A percentile compares a stretch with the other conserved stretches of the same genome.
phyloP scores from a whole-genome alignment of 176 grass and related monocot species.

The Zoysia japonica region DNA sequence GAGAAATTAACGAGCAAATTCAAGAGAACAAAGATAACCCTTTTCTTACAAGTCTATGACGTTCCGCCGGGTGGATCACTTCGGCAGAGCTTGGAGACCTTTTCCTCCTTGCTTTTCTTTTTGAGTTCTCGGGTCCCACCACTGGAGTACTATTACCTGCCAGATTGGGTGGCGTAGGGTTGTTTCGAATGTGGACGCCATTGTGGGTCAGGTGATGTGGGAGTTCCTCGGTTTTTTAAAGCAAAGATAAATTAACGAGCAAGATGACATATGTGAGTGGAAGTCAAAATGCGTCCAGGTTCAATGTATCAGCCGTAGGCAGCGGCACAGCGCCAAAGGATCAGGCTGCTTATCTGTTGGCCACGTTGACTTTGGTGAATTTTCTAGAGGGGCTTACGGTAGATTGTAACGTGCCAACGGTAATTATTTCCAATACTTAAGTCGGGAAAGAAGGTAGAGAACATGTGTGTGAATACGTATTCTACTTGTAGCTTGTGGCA shows the following conservation, averaged over 20 bases:
- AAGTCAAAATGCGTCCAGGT: slow-evolving; percentile 52
- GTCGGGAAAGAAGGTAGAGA: not conserved
- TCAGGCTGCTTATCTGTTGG: not conserved
- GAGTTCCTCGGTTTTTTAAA: slow-evolving; percentile 17
- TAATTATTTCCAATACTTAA: not conserved
- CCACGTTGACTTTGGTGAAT: slow-evolving; percentile 23
- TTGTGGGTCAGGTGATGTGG: slow-evolving; percentile 32
- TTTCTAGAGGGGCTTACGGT: not conserved
- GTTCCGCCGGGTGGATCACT: slow-evolving; percentile 10
- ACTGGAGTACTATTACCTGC: not conserved
- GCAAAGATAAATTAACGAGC: not conserved
- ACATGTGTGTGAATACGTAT: not conserved
- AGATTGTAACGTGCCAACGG: not conserved
- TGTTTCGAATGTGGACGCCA: slow-evolving; percentile 46
- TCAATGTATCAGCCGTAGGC: slow-evolving; percentile 26
- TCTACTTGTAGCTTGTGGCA: not conserved
- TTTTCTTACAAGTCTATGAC: slow-evolving; percentile 16
- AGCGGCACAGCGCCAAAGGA: not conserved
- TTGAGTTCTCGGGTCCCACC: slow-evolving; percentile 29
- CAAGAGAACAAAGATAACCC: slow-evolving; percentile 2
- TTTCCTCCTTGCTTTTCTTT: slow-evolving; percentile 20
- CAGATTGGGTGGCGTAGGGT: slow-evolving; percentile 47
- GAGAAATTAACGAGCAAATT: not conserved
- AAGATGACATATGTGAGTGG: not conserved
- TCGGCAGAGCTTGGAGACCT: slow-evolving; percentile 23